A percentile compares a stretch with the other conserved stretches of the same genome.
Evolutionary conservation across 441 rosid species (phyloP).

Genomic region (Syzygium malaccense): DNA sequence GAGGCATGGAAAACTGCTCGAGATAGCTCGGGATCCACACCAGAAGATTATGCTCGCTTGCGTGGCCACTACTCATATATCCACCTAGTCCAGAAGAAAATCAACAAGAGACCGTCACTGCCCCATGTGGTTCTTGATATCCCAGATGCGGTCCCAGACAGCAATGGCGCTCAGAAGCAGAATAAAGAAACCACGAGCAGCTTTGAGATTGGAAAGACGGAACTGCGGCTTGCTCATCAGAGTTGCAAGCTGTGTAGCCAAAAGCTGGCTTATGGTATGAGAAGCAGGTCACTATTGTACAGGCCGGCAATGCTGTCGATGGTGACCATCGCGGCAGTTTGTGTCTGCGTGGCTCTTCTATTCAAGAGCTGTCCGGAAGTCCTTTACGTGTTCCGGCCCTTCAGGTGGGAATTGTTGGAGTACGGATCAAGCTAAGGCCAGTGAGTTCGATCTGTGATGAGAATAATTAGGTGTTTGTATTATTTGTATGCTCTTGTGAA

Average conservation of each 20-base stretch:
- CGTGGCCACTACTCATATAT: conserved; percentile 90
- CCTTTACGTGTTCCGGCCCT: conserved; percentile 70
- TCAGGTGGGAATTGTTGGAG: conserved; percentile 87
- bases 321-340: conserved; percentile 90
- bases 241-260: conserved; percentile 62
- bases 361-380: conserved; percentile 94
- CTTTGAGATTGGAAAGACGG: conserved; percentile 41
- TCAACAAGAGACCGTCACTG: conserved; percentile 29
- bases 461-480: neutral
- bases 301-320: conserved; percentile 92
- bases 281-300: conserved; percentile 50
- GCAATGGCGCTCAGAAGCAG: conserved; percentile 30
- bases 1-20: conserved; percentile 77
- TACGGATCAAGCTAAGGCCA: conserved; percentile 63
- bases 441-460: neutral
- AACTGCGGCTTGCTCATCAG: conserved; percentile 4
- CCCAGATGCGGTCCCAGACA: conserved; percentile 19
- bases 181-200: conserved; percentile 20
- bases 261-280: conserved; percentile 38
- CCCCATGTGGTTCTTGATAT: conserved; percentile 63
- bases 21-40: conserved; percentile 82
- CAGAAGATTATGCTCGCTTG: conserved; percentile 85
- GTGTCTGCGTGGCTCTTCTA: conserved; percentile 88
- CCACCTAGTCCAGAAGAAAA: conserved; percentile 77
- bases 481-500: neutral